These are phyloP conservation scores for Paramecium sexaurelia DNA, from an alignment of 73 alveolate genomes.

Conservation along the genomic window DNA sequence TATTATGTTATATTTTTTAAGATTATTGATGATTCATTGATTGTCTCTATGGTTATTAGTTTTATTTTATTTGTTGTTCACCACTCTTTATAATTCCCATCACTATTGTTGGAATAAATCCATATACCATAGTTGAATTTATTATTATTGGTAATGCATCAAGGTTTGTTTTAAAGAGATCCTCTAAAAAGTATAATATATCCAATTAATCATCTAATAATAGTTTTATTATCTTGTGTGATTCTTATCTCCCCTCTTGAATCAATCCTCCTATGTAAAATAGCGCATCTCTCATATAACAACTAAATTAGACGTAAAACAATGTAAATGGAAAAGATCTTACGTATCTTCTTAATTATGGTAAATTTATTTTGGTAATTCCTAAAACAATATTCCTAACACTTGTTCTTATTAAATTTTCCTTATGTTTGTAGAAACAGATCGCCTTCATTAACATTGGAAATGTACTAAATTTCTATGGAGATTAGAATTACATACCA, in stretches of 20 bases:
- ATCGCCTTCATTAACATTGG: slow-evolving; percentile 44
- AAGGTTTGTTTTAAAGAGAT: neutral
- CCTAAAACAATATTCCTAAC: slow-evolving; percentile 51
- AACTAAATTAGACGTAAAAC: slow-evolving; percentile 16
- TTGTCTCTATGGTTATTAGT: neutral
- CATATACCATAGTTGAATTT: neutral
- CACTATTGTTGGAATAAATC: neutral
- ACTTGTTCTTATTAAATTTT: slow-evolving; percentile 25
- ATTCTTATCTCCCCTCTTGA: neutral
- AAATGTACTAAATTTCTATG: slow-evolving; percentile 15
- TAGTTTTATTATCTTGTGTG: neutral
- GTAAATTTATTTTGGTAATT: neutral
- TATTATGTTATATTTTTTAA: neutral
- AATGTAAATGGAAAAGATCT: neutral
- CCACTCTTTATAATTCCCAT: neutral
- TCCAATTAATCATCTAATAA: slow-evolving; percentile 21
- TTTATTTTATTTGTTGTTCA: neutral
- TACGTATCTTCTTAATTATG: neutral
- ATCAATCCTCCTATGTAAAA: neutral
- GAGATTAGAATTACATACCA: neutral
- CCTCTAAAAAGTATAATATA: slow-evolving; percentile 4
- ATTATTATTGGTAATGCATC: neutral
- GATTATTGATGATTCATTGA: neutral
- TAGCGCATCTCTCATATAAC: neutral
- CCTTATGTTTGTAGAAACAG: neutral